A percentile compares a stretch with the other conserved stretches of the same genome.
Conservation (phyloP, 495 filamentous ascomycete species). For the Penicillium parvum region DNA sequence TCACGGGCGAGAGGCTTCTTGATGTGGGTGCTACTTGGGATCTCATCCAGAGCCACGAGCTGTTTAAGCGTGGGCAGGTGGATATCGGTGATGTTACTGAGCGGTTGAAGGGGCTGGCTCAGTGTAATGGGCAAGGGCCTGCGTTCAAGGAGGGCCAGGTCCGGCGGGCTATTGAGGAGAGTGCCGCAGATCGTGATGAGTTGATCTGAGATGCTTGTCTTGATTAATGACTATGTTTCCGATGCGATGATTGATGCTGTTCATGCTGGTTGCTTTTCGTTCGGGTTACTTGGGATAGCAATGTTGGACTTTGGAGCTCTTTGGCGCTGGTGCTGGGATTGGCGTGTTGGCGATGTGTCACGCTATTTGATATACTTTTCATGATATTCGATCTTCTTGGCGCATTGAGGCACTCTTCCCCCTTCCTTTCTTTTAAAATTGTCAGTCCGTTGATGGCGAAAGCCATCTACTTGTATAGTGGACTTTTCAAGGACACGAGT, state of each 20-base stretch:
- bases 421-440: no score
- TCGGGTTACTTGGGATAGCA: constrained; percentile 1
- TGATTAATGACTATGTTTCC: constrained; percentile 1
- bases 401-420: no score
- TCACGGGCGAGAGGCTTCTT: constrained; percentile 70
- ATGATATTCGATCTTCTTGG: no score
- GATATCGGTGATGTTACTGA: constrained; percentile 78
- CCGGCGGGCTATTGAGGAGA: constrained; percentile 69
- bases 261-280: not conserved
- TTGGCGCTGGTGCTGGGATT: constrained; percentile 10
- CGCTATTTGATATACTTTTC: no score
- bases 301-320: constrained; percentile 13
- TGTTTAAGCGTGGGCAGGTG: constrained; percentile 76
- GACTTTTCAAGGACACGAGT: no score
- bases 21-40: constrained; percentile 87
- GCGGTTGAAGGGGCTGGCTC: constrained; percentile 66
- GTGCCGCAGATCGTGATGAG: constrained; percentile 70
- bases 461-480: no score
- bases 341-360: not conserved
- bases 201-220: constrained; percentile 47
- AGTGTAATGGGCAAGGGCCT: constrained; percentile 86
- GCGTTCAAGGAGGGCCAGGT: constrained; percentile 81
- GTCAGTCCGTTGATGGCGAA: no score
- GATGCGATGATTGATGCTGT: constrained; percentile 3
- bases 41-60: constrained; percentile 74